Base-by-base conservation (phyloP, 176 grass and related monocot species). In the Miscanthus lutarioriparius region DNA sequence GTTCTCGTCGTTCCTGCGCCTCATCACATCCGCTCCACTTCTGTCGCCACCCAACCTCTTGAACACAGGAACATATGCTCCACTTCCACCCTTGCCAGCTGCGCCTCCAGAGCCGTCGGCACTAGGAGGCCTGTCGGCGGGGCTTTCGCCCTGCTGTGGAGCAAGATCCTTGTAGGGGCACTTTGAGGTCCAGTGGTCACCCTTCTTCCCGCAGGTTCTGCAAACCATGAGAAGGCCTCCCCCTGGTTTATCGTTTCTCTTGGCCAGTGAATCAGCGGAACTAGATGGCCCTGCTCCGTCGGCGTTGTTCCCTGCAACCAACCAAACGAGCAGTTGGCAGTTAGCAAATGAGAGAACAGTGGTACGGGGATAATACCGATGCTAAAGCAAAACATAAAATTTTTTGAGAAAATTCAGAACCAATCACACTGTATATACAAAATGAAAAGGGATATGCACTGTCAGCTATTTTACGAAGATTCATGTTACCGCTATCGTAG, bases 111-210 rank as follows among this genome's bases (percentile, higher is more conserved):
- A 61, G 9, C 78, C 90, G 0, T 97, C 90, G 0, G 83, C 79
- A 40, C 88, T 89, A 14, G 92, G 81, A 35, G 92, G 92, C 53
- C 51, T 86, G 26, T 97, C 94, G 2, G 71, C 6, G 2, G 89
- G 89, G 26, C 43, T 76, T 48, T 92, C 92, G 0, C 23, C 6
- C 13, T 47, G 92, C 38, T 14, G 84, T 30, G 83, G 73, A 30
- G 95, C 92, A 9, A 97, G 86, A 39, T 97, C 95, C 95, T 97
- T 97, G 92, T 97, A 97, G 58, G 95, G 95, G 61, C 95, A 97
- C 74, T 97, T 97, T 39, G 95, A 97, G 58, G 92, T 97, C 95
- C 95, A 94, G 84, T 97, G 95, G 35, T 97, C 95, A 58, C 95
- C 95, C 82, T 97, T 97, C 84, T 94, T 92, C 17, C 92, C 92